Base-by-base conservation (phyloP, 1,284 basidiomycete genomes). In the Ceratobasidium sp. region DNA sequence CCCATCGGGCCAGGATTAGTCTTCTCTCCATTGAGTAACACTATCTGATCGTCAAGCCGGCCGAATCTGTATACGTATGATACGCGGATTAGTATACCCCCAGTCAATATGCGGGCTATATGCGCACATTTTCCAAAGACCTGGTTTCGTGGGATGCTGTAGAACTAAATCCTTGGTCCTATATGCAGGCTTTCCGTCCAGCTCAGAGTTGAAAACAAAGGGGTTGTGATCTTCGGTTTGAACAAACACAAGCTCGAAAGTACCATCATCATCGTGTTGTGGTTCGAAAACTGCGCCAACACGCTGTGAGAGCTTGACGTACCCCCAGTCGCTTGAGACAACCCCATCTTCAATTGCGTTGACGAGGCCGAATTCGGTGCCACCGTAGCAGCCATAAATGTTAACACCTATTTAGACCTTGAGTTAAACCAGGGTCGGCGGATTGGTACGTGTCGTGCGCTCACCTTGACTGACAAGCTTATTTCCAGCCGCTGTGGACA, bases 1-100 rank as follows among this genome's bases (percentile, higher is more conserved):
- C 81, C 81, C 52, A 83, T 74, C 0, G 81, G 81, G 1, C 77
- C 78, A 0, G 82, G 82, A 70, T 82, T 83, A 0, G 79, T 82
- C 38, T 72, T 71, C 50, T 72, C 72, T 8, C 70, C 72, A 49
- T 68, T 71, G 20, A 47, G 32, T 17, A 72, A 27, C 25, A 67
- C 60, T 12, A 72, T 69, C 43, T 72, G 72, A 31, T 72, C 72
- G 42, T 72, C 72, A 5, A 52, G 27, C 0, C 72, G 38, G 2
- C 72, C 72, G 15, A 68, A 40, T 10, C 65, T 68, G 32, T 10
- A 27, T 12, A 34, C n/a, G 6, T 22, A 34, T 2, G 12, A 5
- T 54, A 34, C 34, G 31, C 13, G 29, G 45, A 20, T 25, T 34
- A 32, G 29, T 12, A 54, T 32, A n/a, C 17, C 6, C 15, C 3